Conservation (phyloP, 148 eudicot genomes). For the Dianthus caryophyllus region DNA sequence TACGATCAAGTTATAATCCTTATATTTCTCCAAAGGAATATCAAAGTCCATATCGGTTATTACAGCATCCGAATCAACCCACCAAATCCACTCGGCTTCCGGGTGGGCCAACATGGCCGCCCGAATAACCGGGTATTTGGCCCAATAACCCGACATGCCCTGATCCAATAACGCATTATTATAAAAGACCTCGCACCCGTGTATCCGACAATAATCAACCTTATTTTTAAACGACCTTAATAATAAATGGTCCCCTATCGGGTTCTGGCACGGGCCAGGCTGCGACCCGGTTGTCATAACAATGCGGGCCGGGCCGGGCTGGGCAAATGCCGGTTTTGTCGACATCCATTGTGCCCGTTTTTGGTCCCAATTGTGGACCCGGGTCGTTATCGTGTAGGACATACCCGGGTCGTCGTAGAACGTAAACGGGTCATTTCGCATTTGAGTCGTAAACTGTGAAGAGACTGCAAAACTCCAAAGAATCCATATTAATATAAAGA, state of each 20-base stretch:
- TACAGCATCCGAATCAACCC: constrained; percentile 93
- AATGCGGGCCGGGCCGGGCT: constrained; percentile 28
- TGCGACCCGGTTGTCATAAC: constrained; percentile 75
- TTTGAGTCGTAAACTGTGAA: constrained; percentile 5
- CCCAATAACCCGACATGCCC: constrained; percentile 64
- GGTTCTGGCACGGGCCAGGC: constrained; percentile 61
- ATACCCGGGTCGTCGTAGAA: constrained; percentile 62
- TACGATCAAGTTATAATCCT: constrained; percentile 51
- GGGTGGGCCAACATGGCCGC: constrained; percentile 96
- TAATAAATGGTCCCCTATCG: constrained; percentile 60
- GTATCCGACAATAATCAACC: constrained; percentile 79
- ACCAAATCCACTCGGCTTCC: constrained; percentile 93
- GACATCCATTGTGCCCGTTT: constrained; percentile 56
- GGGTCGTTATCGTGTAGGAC: constrained; percentile 38
- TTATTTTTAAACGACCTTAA: constrained; percentile 76
- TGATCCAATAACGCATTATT: constrained; percentile 65
- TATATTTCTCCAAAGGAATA: constrained; percentile 56
- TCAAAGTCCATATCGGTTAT: constrained; percentile 85
- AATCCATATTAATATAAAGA: constrained; percentile 46
- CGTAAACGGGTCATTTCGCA: constrained; percentile 28
- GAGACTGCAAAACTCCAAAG: constrained; percentile 39
- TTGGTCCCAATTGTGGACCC: constrained; percentile 61
- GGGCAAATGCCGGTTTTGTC: constrained; percentile 36
- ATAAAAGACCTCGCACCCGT: constrained; percentile 70
- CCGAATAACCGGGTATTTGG: constrained; percentile 59